Conservation (phyloP, 768 basidiomycete species). For the Phanerodontia chrysosporium region DNA sequence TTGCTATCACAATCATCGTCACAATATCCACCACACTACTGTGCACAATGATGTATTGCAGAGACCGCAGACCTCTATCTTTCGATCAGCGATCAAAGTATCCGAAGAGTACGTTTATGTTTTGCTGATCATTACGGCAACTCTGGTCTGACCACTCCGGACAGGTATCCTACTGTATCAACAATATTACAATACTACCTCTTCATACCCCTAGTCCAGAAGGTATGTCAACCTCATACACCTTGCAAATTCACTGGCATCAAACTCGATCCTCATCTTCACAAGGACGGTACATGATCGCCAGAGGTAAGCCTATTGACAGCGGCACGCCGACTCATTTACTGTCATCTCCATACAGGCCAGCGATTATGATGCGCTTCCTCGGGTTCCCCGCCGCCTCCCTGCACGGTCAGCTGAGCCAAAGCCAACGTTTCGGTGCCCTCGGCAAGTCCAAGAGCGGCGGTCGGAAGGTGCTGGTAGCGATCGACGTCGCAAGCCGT, state of each 20-base stretch:
- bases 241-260: slow-evolving; percentile 82
- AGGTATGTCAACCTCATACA: slow-evolving; percentile 90
- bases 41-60: no score
- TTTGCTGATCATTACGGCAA: not conserved
- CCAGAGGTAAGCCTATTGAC: slow-evolving; percentile 54
- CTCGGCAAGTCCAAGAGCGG: slow-evolving; percentile 95
- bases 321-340: no score
- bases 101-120: slow-evolving; percentile 70
- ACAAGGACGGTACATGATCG: slow-evolving; percentile 94
- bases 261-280: slow-evolving; percentile 94
- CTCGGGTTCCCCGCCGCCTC: slow-evolving; percentile 95
- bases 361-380: slow-evolving; percentile 85
- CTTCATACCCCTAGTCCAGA: slow-evolving; percentile 85
- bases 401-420: slow-evolving; percentile 90
- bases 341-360: slow-evolving; percentile 41
- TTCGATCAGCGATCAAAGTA: no score
- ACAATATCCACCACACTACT: no score
- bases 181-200: slow-evolving; percentile 95
- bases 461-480: slow-evolving; percentile 85
- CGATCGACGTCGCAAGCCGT: slow-evolving; percentile 94
- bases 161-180: slow-evolving; percentile 93
- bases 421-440: slow-evolving; percentile 90
- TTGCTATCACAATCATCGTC: no score
- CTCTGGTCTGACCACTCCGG: not conserved
- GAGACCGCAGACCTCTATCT: no score